These are phyloP conservation scores for Phytophthora cactorum DNA, from an alignment of 352 stramenopile genomes.

Conservation along the genomic window DNA sequence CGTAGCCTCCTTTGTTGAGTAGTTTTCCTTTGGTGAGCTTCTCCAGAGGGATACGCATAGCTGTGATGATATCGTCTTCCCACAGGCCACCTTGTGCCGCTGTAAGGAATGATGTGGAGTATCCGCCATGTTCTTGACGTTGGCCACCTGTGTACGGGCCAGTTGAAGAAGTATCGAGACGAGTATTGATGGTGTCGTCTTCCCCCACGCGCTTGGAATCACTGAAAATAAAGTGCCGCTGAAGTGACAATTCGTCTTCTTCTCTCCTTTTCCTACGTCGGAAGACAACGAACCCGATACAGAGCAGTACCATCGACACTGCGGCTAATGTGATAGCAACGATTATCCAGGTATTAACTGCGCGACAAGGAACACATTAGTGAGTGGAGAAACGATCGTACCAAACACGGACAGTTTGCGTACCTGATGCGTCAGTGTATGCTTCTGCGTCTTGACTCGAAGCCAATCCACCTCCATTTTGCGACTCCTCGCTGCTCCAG, in stretches of 20 bases:
- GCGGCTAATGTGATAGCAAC: conserved; percentile 20
- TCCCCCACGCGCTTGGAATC: conserved; percentile 8
- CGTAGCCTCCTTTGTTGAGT: conserved; percentile 49
- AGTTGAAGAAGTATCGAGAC: conserved; percentile 35
- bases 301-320: conserved; percentile 17
- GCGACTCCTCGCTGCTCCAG: conserved; percentile 13
- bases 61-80: conserved; percentile 46
- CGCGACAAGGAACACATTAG: not conserved
- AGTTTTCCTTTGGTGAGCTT: conserved; percentile 31
- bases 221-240: conserved; percentile 19
- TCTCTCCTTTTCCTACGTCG: conserved; percentile 8
- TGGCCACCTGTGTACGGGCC: conserved; percentile 21
- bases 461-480: conserved; percentile 5
- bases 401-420: not conserved
- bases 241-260: not conserved
- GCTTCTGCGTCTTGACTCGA: conserved; percentile 19
- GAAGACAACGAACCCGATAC: conserved; percentile 15
- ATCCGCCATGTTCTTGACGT: conserved; percentile 6
- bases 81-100: conserved; percentile 27
- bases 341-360: conserved; percentile 19
- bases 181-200: conserved; percentile 29
- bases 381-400: not conserved
- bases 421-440: conserved; percentile 8
- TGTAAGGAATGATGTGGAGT: conserved; percentile 20
- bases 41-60: conserved; percentile 40